Evolutionary conservation across 257 asterid genomes (phyloP).

Genomic region (Penstemon davidsonii): DNA sequence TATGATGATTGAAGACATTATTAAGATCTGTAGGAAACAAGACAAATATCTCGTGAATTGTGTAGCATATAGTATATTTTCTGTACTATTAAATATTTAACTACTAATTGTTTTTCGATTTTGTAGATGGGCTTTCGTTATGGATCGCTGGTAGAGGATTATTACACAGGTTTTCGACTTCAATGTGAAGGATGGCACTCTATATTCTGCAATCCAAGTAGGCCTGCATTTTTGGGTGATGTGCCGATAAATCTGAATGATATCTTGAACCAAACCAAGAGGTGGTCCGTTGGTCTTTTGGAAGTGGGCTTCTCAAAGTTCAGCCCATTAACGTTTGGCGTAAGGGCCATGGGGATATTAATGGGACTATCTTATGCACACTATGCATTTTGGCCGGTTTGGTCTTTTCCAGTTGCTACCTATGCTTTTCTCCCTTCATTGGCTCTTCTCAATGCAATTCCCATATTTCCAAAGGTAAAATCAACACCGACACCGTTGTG

Average conservation of each 20-base stretch:
- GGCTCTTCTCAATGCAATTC: slow-evolving; percentile 46
- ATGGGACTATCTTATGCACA: slow-evolving; percentile 45
- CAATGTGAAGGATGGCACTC: slow-evolving; percentile 79
- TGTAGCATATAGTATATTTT: too few species aligned
- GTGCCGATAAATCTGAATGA: slow-evolving; percentile 56
- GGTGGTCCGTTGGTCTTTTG: slow-evolving; percentile 66
- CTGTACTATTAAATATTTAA: slow-evolving; percentile 35
- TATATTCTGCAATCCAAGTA: slow-evolving; percentile 53
- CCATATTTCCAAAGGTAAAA: slow-evolving; percentile 62
- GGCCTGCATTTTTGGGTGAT: slow-evolving; percentile 76
- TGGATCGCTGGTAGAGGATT: slow-evolving; percentile 79
- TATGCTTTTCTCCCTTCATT: slow-evolving; percentile 61
- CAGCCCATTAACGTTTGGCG: slow-evolving; percentile 59
- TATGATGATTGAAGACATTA: too few species aligned
- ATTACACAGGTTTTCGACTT: slow-evolving; percentile 62
- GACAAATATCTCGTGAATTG: too few species aligned
- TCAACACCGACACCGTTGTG: too few species aligned
- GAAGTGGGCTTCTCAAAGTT: slow-evolving; percentile 62
- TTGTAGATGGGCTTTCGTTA: slow-evolving; percentile 65
- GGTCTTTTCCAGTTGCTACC: slow-evolving; percentile 44
- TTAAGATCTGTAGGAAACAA: too few species aligned
- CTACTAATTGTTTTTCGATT: slow-evolving; percentile 3
- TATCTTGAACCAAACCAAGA: slow-evolving; percentile 47
- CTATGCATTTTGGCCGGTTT: slow-evolving; percentile 55
- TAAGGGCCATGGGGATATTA: slow-evolving; percentile 43